phyloP scores from a whole-genome alignment of 106 monocot species.

The Alisma plantagoaquatica region DNA sequence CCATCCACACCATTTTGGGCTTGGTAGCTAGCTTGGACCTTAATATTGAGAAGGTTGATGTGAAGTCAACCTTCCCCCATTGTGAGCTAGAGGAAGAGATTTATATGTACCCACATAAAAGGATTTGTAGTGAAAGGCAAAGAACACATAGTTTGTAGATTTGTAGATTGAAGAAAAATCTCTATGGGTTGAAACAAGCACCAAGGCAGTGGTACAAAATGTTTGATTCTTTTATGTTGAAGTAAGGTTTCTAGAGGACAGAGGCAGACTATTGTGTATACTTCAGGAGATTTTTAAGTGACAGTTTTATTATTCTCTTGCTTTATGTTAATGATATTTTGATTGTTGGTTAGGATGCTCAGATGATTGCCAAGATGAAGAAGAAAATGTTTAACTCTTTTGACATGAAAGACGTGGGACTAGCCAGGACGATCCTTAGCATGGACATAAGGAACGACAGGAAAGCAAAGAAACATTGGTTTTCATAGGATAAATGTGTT shows the following conservation, averaged over 20 bases:
- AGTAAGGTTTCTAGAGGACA: slow-evolving; percentile 5
- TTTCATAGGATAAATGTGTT: slow-evolving; percentile 8
- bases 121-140: slow-evolving; percentile 3
- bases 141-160: slow-evolving; percentile 5
- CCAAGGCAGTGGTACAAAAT: slow-evolving; percentile 12
- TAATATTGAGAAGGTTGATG: slow-evolving; percentile 9
- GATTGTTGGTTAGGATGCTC: not conserved
- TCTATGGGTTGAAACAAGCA: slow-evolving; percentile 10
- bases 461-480: slow-evolving; percentile 1
- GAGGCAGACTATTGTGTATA: slow-evolving; percentile 9
- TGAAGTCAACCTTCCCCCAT: slow-evolving; percentile 6
- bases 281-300: not conserved
- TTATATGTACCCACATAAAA: slow-evolving; percentile 3
- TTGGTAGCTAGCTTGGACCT: slow-evolving; percentile 1
- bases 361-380: slow-evolving; percentile 6
- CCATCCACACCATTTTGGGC: slow-evolving; percentile 1
- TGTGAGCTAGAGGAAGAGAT: slow-evolving; percentile 9
- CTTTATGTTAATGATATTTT: slow-evolving; percentile 17
- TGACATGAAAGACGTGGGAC: slow-evolving; percentile 8
- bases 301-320: slow-evolving; percentile 14
- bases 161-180: slow-evolving; percentile 13
- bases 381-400: slow-evolving; percentile 7
- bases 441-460: not conserved
- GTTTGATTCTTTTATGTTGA: slow-evolving; percentile 14
- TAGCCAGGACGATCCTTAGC: slow-evolving; percentile 6